Evolutionary conservation across 192 early-diverging fungal species (phyloP).

Genomic region (Allomyces macrogynus): DNA sequence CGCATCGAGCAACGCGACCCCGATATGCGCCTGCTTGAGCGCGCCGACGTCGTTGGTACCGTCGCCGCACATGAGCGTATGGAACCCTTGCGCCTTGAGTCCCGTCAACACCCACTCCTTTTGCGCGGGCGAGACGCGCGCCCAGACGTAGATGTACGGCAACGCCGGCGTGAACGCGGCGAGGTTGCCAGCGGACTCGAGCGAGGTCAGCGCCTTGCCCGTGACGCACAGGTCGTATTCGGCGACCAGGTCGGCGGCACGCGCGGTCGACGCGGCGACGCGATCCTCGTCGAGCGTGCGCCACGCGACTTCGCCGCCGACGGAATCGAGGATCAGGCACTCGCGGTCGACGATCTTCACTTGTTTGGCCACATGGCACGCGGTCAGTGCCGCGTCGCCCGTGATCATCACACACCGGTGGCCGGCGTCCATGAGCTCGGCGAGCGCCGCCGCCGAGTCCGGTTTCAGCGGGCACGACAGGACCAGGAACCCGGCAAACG

Average conservation of each 20-base stretch:
- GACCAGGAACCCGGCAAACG: constrained; percentile 91
- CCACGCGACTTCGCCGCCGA: constrained; percentile 35
- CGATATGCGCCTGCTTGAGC: constrained; percentile 94
- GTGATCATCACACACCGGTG: constrained; percentile 97
- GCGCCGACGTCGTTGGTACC: constrained; percentile 99
- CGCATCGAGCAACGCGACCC: constrained; percentile 88
- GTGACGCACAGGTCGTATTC: constrained; percentile 83
- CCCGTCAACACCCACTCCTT: constrained; percentile 87
- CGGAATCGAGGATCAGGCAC: constrained; percentile 62
- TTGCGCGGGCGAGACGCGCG: constrained; percentile 85
- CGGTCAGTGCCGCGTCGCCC: constrained; percentile 95
- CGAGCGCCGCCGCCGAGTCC: constrained; percentile 64
- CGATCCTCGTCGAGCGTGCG: constrained; percentile 71
- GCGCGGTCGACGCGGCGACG: constrained; percentile 26
- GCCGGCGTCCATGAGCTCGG: constrained; percentile 82
- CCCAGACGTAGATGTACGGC: constrained; percentile 63
- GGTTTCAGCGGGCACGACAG: constrained; percentile 92
- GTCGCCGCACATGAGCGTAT: constrained; percentile 97
- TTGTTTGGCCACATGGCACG: constrained; percentile 83
- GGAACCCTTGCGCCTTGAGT: constrained; percentile 78
- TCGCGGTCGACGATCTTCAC: constrained; percentile 75
- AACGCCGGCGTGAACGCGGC: constrained; percentile 20
- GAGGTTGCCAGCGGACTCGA: constrained; percentile 13
- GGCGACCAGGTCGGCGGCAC: constrained; percentile 37
- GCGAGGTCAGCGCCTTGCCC: constrained; percentile 61